Evolutionary conservation across 2,329 filamentous ascomycete species (phyloP).

Genomic region (Fonsecaea pugnacius): DNA sequence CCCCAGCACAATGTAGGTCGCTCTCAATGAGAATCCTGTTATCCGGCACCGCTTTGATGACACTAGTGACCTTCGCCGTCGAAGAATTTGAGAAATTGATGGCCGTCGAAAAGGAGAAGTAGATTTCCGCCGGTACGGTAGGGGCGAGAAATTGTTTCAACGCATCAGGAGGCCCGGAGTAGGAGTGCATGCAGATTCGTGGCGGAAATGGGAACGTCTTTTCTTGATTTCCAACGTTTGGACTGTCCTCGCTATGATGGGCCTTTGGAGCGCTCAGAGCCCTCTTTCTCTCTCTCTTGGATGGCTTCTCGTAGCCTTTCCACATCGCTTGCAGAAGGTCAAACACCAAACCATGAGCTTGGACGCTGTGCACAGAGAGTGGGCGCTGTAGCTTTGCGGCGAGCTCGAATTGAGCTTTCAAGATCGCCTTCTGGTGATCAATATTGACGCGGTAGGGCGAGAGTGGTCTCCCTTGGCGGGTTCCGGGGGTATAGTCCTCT

Average conservation of each 20-base stretch:
- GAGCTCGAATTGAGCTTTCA: conserved; percentile 62
- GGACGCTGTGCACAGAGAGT: conserved; percentile 67
- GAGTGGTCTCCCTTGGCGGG: conserved; percentile 62
- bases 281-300: conserved; percentile 53
- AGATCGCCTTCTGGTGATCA: conserved; percentile 61
- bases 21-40: conserved; percentile 84
- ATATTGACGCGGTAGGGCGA: conserved; percentile 62
- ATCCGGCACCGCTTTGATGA: conserved; percentile 74
- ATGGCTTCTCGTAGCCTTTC: conserved; percentile 61
- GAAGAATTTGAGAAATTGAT: conserved; percentile 72
- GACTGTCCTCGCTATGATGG: conserved; percentile 39
- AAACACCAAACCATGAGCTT: conserved; percentile 64
- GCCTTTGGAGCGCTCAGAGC: conserved; percentile 42
- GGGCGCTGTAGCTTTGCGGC: conserved; percentile 62
- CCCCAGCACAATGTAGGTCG: conserved; percentile 82
- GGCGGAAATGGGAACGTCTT: conserved; percentile 73
- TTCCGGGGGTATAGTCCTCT: conserved; percentile 59
- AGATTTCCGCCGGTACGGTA: conserved; percentile 74
- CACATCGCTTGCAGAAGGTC: conserved; percentile 62
- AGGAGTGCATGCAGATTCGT: conserved; percentile 90
- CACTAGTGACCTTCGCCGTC: conserved; percentile 64
- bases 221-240: conserved; percentile 32
- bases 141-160: conserved; percentile 77
- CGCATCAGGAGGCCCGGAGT: conserved; percentile 75
- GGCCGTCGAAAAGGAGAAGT: conserved; percentile 82